Evolutionary conservation across 164 flowering plant genomes (phyloP), one percentile per base, ranked within the genome.

Genomic region (Warburgia ugandensis): DNA sequence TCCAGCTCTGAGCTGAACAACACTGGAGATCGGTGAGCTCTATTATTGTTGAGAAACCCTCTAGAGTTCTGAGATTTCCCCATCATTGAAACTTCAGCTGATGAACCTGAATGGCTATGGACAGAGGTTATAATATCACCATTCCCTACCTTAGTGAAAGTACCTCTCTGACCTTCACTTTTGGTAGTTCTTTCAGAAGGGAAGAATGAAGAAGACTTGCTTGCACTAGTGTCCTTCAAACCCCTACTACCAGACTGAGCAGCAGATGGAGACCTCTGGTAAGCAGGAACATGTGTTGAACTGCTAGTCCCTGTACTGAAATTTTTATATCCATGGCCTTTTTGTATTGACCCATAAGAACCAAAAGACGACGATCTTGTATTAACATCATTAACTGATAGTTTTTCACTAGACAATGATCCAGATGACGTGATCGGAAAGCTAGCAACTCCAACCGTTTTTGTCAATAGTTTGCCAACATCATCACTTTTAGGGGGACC

Each of bases 1-100:
- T 68, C 77, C 37, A 68, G 78, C 52, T 70, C 83, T 25, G 69
- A 57, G 33, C 45, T 67, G 56, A 44, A 33, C 47, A 48, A 41
- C 54, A 60, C 64, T 6, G 70, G 44, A 11, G 51, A 38, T 1
- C 65, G 50, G 26, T 60, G 29, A 54, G 37, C 47, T 45, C 59
- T 70, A 41, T 32, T 40, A 36, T 58, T 49, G 53, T 56, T 73
- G 41, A 53, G 69, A 20, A 45, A 48, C 41, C 57, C 45, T 28
- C 61, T 63, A 29, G 48, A 46, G 31, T 42, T 57, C 4, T 49
- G 36, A 55, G 69, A 46, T 35, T 63, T 73, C 33, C 64, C 73
- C 17, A 36, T 48, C 30, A 56, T 23, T 30, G 56, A 49, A 40
- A 39, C 60, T 54, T 66, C 69, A 37, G 56, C 70, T 23, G 55